These are phyloP conservation scores for Fusarium pseudograminearum DNA, from an alignment of 2,329 filamentous ascomycete species.

Conservation along the genomic window DNA sequence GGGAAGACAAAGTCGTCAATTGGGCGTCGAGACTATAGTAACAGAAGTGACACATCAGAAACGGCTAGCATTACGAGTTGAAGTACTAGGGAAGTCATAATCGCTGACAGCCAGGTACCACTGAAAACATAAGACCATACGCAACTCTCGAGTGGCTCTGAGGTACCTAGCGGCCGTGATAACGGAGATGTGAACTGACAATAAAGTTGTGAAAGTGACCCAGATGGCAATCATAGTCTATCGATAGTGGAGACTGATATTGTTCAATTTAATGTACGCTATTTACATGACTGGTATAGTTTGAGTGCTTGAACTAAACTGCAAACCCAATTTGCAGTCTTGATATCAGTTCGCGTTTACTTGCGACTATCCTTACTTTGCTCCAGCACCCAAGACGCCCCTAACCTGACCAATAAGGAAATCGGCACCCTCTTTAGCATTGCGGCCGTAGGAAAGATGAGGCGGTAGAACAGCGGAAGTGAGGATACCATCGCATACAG, in stretches of 20 bases:
- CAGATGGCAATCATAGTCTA: accelerated
- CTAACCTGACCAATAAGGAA: background rate
- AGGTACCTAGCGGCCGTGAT: too few species aligned
- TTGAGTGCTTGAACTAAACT: background rate
- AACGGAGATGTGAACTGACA: too few species aligned
- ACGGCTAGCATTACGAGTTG: too few species aligned
- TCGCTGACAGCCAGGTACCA: accelerated
- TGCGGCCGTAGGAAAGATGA: background rate
- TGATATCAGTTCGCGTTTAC: background rate
- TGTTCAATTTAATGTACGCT: background rate
- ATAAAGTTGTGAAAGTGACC: too few species aligned
- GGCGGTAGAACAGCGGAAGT: background rate
- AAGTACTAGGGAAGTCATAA: too few species aligned
- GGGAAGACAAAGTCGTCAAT: too few species aligned
- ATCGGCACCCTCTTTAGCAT: background rate
- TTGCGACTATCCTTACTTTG: background rate
- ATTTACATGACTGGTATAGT: background rate
- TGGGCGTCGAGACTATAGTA: too few species aligned
- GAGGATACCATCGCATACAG: background rate
- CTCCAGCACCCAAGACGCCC: background rate
- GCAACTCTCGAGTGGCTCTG: too few species aligned
- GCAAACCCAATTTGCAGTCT: too few species aligned
- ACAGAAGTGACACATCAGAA: too few species aligned
- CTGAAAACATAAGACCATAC: too few species aligned
- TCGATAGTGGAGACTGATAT: background rate